Base-by-base conservation (phyloP, 257 asterid genomes). In the Primulina eburnea region DNA sequence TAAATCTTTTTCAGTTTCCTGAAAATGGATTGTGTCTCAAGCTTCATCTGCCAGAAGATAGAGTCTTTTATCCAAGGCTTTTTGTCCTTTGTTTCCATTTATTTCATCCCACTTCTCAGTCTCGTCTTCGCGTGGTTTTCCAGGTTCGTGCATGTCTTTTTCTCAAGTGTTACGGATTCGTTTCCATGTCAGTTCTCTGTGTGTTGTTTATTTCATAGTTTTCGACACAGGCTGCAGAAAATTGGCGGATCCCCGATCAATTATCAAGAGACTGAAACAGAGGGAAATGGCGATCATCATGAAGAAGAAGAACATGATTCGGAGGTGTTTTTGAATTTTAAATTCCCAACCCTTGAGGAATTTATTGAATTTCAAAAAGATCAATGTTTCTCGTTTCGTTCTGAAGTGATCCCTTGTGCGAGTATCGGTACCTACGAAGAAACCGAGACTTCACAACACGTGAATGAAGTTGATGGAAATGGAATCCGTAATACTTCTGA, bases 291-390 rank as follows among this genome's bases (percentile, higher is more conserved):
- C 60, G 81, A 77, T 58, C 73, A 62, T 30, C 79, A 62, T 6
- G 76, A 1, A 4, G 82, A 77, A 52, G 84, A 77, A 52, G 84
- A 73, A 32, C 79, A 81, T 63, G 65, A 81, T 64, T 10, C 62
- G 33, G 95, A 78, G 78, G 67, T 64, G 0, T 73, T 70, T 75
- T 78, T 92, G 64, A 69, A 70, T 24, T 92, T 92, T 73, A 84
- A 77, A 75, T 90, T 89, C 64, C 96, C 90, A 26, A 75, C 84
- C 0, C 90, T 76, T 68, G 92, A 88, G 52, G 95, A 93, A 68
- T 89, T 89, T 50, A 71, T 80, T 65, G 73, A 56, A 75, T 74
- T 53, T 67, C 71, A 67, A 53, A 62, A 67, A 71, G 82, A 64
- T 52, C 61, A 60, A 34, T 80, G 71, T 50, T 66, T 69, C 50